Base-by-base conservation (phyloP, 805 yeast species). In the Saccharomycopsis fibuligera region DNA sequence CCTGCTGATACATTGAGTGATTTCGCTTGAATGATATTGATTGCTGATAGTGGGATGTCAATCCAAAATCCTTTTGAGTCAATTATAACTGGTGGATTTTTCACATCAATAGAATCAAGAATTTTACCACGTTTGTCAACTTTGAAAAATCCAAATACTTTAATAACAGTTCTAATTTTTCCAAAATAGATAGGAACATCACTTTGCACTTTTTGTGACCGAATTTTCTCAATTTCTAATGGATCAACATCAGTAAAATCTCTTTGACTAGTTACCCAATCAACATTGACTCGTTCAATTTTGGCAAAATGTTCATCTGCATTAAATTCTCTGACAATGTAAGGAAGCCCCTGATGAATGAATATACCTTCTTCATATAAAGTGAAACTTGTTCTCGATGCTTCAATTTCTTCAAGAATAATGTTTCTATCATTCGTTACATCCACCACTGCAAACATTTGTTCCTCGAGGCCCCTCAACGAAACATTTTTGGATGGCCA, bases 221-320 rank as follows among this genome's bases (percentile, higher is more conserved):
- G 68, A 3, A 84, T 75, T 48, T 69, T 64, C 56, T 84, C 89
- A 45, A 83, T 81, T 57, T 81, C 81, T 21, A 73, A 62, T 0
- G 99, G 97, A 62, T 93, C 98, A 6, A 93, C 85, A 63, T 93
- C 95, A 0, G 96, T 87, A 58, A 75, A 93, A 63, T 93, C 99
- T 48, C 99, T 69, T 61, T 91, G 98, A 41, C 75, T 74, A 0
- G 99, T 93, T 1, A 79, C 74, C 98, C 98, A 93, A 55, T 91
- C 96, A 14, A 93, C 99, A 58, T 83, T 82, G 0, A 89, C 96
- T 45, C 96, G 67, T 57, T 79, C 83, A 4, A 91, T 96, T 51
- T 81, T 83, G 0, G 98, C 98, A 64, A 67, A 86, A 49, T 73
- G 75, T n/a, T 78, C 83, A 35, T 86, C 87, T 0, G 85, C 70